phyloP scores from a whole-genome alignment of 2,329 filamentous ascomycete species.

The Pseudogymnoascus verrucosus region DNA sequence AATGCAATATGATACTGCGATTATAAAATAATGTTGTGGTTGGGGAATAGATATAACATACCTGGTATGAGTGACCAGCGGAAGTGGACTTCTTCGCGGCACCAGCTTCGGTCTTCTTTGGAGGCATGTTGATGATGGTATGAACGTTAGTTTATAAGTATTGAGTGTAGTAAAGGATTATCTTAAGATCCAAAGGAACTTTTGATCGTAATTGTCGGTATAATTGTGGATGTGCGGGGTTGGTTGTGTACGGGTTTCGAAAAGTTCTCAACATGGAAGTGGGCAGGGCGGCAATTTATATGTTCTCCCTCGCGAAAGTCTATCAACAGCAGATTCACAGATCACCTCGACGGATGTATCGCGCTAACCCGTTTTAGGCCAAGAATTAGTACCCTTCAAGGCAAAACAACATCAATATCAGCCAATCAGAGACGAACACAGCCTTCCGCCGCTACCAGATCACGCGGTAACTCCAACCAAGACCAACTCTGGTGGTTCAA shows the following conservation, averaged over 20 bases:
- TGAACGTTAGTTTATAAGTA: not conserved
- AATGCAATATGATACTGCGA: not conserved
- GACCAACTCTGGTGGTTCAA: not conserved
- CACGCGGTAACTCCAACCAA: slow-evolving; percentile 7
- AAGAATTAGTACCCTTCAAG: not conserved
- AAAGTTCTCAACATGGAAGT: slow-evolving; percentile 9
- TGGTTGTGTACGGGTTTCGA: slow-evolving; percentile 8
- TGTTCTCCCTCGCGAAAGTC: slow-evolving; percentile 4
- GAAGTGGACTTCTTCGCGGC: slow-evolving; percentile 12
- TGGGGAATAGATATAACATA: not conserved
- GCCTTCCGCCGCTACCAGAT: slow-evolving; percentile 8
- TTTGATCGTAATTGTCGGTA: not conserved
- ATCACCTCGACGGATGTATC: not conserved
- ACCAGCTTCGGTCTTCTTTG: slow-evolving; percentile 11
- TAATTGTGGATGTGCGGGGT: slow-evolving; percentile 8
- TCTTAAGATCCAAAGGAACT: not conserved
- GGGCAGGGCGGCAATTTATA: slow-evolving; percentile 3
- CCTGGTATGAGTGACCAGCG: slow-evolving; percentile 11
- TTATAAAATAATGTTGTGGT: not conserved
- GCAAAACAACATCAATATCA: not conserved
- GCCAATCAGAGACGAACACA: not conserved
- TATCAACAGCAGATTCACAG: slow-evolving; percentile 8
- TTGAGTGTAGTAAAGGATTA: not conserved
- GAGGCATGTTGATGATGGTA: slow-evolving; percentile 10
- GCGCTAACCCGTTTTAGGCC: not conserved